phyloP scores from a whole-genome alignment of 805 yeast species.

The Pichia ethanolica region DNA sequence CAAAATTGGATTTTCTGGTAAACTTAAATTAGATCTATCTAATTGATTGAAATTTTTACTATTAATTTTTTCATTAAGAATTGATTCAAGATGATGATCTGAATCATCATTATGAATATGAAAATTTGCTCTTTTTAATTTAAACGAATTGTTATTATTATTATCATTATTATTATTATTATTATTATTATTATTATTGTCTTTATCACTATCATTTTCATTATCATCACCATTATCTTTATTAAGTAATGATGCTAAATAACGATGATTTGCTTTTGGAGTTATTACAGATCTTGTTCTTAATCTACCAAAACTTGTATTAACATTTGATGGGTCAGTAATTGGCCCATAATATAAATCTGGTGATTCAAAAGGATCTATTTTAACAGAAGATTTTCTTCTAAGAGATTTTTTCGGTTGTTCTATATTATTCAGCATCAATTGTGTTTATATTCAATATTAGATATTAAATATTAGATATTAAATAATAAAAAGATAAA shows the following conservation, averaged over 20 bases:
- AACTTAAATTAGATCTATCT: no score
- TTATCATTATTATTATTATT: neutral
- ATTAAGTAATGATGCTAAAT: neutral
- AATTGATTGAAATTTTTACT: neutral
- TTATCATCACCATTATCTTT: neutral
- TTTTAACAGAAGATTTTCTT: slow-evolving; percentile 39
- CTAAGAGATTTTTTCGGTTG: slow-evolving; percentile 7
- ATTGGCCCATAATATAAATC: slow-evolving; percentile 63
- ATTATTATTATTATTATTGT: neutral
- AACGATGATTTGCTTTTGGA: slow-evolving; percentile 12
- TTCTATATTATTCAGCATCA: neutral
- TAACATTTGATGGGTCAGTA: slow-evolving; percentile 44
- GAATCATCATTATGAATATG: neutral
- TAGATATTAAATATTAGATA: no score
- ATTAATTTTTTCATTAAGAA: neutral
- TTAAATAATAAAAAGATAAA: no score
- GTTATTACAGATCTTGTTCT: slow-evolving; percentile 45
- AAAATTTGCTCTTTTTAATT: neutral
- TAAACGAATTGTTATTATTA: neutral
- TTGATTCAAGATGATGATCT: neutral
- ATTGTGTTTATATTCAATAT: neutral
- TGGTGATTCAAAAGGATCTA: slow-evolving; percentile 61
- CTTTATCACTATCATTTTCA: neutral
- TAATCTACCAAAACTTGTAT: slow-evolving; percentile 40
- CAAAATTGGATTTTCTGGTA: no score